These are phyloP conservation scores for Parietichytrium sp. DNA, from an alignment of 108 stramenopile genomes.

Conservation along the genomic window DNA sequence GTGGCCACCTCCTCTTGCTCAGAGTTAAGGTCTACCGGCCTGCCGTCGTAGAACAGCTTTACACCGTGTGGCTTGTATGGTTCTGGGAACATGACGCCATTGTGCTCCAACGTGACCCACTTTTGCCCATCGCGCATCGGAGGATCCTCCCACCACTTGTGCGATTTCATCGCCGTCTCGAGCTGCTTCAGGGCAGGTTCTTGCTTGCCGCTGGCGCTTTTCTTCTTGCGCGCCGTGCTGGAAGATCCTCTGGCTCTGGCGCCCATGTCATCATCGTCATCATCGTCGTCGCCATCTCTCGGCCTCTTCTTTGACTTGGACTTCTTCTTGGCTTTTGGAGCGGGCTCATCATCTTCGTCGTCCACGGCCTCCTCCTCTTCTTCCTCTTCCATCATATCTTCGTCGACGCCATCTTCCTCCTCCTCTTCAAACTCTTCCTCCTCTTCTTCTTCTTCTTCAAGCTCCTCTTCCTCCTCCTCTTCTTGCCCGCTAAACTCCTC, in stretches of 20 bases:
- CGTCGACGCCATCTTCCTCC: too few relatives aligned
- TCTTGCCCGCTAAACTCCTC: too few relatives aligned
- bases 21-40: slow-evolving; percentile 77
- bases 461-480: too few relatives aligned
- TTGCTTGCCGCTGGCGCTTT: slow-evolving; percentile 7
- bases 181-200: slow-evolving; percentile 1
- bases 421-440: too few relatives aligned
- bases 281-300: not conserved
- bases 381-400: too few relatives aligned
- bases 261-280: not conserved
- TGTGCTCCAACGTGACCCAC: slow-evolving; percentile 92
- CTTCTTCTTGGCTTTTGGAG: slow-evolving; percentile 20
- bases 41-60: slow-evolving; percentile 87
- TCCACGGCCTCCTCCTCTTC: too few relatives aligned
- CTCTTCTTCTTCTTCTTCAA: too few relatives aligned
- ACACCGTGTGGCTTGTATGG: slow-evolving; percentile 88
- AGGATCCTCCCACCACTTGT: slow-evolving; percentile 69
- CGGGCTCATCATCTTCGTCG: not conserved
- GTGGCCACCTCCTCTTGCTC: slow-evolving; percentile 94
- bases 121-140: slow-evolving; percentile 80
- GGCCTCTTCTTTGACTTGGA: slow-evolving; percentile 39
- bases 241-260: too few relatives aligned
- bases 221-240: not conserved
- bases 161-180: slow-evolving; percentile 51
- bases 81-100: slow-evolving; percentile 91